Conservation (phyloP, 306 rosid species). For the Rosa persica region DNA sequence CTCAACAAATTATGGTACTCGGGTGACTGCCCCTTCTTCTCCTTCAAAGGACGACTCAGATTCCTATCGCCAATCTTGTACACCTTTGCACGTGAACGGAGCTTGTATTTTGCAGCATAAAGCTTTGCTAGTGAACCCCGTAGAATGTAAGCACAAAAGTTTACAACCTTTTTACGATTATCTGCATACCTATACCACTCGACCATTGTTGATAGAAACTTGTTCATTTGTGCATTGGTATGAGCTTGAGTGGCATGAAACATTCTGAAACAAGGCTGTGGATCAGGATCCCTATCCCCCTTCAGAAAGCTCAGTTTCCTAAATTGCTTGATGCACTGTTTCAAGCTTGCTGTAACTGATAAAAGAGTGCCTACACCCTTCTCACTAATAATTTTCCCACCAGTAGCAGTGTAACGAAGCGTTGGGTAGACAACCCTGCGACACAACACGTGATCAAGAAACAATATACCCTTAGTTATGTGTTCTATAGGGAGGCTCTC, state of each 20-base stretch:
- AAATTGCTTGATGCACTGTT: slow-evolving; percentile 87
- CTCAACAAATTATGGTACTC: slow-evolving; percentile 89
- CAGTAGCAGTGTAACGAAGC: slow-evolving; percentile 88
- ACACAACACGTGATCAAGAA: slow-evolving; percentile 90
- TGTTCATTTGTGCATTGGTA: slow-evolving; percentile 98
- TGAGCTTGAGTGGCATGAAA: slow-evolving; percentile 98
- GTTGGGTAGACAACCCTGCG: slow-evolving; percentile 95
- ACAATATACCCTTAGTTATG: slow-evolving; percentile 95
- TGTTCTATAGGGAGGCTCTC: slow-evolving; percentile 93
- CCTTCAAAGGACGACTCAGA: slow-evolving; percentile 88
- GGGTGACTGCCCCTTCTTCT: slow-evolving; percentile 91
- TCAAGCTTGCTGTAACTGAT: slow-evolving; percentile 91
- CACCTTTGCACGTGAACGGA: slow-evolving; percentile 92
- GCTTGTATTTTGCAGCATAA: slow-evolving; percentile 98
- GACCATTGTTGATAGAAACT: slow-evolving; percentile 81
- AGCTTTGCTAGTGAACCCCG: slow-evolving; percentile 96
- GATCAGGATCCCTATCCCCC: slow-evolving; percentile 97
- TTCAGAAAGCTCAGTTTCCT: slow-evolving; percentile 81
- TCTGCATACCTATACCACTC: slow-evolving; percentile 98
- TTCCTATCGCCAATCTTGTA: slow-evolving; percentile 88
- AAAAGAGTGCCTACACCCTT: slow-evolving; percentile 96
- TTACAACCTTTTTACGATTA: slow-evolving; percentile 83
- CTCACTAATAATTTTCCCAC: slow-evolving; percentile 94
- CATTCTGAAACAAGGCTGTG: slow-evolving; percentile 97
- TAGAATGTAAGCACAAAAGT: slow-evolving; percentile 84